A percentile compares a stretch with the other conserved stretches of the same genome.
Conservation (phyloP, 2,329 filamentous ascomycete genomes). For the Calonectria ilicicola region DNA sequence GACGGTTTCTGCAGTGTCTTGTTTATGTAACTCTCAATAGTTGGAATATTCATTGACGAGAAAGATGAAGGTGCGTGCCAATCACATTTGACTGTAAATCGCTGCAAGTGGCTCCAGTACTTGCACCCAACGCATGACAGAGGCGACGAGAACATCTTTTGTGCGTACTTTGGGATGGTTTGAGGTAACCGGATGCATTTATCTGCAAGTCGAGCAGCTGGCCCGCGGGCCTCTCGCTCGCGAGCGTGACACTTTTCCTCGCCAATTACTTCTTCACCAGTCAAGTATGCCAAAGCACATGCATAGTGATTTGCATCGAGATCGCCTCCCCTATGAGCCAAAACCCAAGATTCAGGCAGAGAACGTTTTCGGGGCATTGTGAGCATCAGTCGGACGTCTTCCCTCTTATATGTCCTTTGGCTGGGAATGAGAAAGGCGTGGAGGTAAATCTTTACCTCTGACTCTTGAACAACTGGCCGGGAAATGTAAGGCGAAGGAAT, state of each 20-base stretch:
- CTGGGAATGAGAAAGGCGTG: conserved; percentile 32
- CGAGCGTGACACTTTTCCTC: conserved; percentile 31
- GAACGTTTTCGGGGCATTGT: conserved; percentile 36
- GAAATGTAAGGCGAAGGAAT: neutral
- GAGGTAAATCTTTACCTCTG: conserved; percentile 36
- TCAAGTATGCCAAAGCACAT: conserved; percentile 47
- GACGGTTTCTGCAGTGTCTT: neutral
- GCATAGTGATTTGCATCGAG: conserved; percentile 43
- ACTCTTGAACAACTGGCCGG: neutral
- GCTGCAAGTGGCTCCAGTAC: conserved; percentile 43
- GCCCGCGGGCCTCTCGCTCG: neutral
- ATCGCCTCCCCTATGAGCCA: conserved; percentile 28
- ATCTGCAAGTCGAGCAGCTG: conserved; percentile 36
- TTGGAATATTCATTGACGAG: neutral
- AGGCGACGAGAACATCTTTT: conserved; percentile 32
- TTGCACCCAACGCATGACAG: conserved; percentile 47
- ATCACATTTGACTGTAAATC: conserved; percentile 42
- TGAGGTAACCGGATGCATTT: conserved; percentile 44
- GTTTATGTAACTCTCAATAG: neutral
- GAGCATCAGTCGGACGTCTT: conserved; percentile 41
- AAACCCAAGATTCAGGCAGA: conserved; percentile 43
- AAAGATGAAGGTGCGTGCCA: conserved; percentile 27
- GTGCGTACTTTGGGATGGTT: conserved; percentile 29
- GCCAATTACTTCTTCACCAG: conserved; percentile 42
- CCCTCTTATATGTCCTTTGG: conserved; percentile 34